Conservation (phyloP, 129 eudicot species). For the Tagetes erecta region DNA sequence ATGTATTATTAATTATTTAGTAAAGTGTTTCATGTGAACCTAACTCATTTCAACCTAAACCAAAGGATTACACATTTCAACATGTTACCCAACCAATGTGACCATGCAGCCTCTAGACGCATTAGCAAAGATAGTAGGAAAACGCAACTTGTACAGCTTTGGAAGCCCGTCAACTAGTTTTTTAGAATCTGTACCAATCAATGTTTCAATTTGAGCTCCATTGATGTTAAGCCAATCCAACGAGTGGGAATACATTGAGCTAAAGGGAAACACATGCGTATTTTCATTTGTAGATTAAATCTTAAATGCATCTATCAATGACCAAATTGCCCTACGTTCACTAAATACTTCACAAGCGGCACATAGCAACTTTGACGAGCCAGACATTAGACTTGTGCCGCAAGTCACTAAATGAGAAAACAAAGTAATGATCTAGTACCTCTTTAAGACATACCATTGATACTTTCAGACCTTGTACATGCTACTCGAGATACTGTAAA, state of each 20-base stretch:
- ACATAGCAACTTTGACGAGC: constrained; percentile 63
- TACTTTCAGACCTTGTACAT: constrained; percentile 58
- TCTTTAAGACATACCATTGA: constrained; percentile 47
- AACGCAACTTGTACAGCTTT: constrained; percentile 2
- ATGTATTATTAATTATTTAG: too few relatives aligned
- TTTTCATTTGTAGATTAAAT: constrained; percentile 41
- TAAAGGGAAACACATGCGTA: constrained; percentile 53
- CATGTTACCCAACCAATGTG: neutral
- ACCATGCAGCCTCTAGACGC: constrained; percentile 58
- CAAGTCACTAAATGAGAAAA: constrained; percentile 60
- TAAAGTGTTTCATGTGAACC: too few relatives aligned
- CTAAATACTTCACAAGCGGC: constrained; percentile 75
- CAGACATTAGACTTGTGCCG: constrained; percentile 82
- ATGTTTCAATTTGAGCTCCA: constrained; percentile 42
- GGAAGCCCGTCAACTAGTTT: constrained; percentile 57
- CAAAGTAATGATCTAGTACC: constrained; percentile 70
- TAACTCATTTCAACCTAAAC: neutral
- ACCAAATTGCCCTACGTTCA: constrained; percentile 71
- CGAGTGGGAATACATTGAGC: constrained; percentile 49
- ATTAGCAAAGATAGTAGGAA: constrained; percentile 63
- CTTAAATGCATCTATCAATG: constrained; percentile 18
- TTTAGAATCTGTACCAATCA: constrained; percentile 45
- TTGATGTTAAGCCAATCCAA: constrained; percentile 48
- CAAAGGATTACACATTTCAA: neutral
- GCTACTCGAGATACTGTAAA: constrained; percentile 51